A percentile compares a stretch with the other conserved stretches of the same genome.
Evolutionary conservation across 441 rosid genomes (phyloP).

Genomic region (Populus tomentosa): DNA sequence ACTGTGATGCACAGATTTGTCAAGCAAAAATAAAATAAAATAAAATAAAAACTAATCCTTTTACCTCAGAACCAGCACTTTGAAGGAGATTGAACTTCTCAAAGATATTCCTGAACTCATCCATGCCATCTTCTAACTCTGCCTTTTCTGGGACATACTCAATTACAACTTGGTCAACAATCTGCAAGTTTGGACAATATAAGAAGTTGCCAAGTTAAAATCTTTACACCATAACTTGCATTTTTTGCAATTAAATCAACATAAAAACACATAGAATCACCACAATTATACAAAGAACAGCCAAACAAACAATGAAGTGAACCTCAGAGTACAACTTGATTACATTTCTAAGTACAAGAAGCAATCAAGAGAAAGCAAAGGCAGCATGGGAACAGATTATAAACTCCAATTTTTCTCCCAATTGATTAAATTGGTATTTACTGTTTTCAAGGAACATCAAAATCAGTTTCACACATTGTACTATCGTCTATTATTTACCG

Average conservation of each 20-base stretch:
- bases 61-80: conserved; percentile 57
- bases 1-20: neutral
- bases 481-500: neutral
- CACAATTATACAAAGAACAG: neutral
- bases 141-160: conserved; percentile 92
- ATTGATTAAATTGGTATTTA: neutral
- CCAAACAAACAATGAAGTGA: neutral
- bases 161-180: conserved; percentile 55
- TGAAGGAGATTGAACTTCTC: conserved; percentile 75
- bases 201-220: neutral
- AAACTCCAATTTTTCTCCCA: neutral
- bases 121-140: conserved; percentile 70
- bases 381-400: neutral
- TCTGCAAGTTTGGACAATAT: conserved; percentile 26
- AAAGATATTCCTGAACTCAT: conserved; percentile 72
- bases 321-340: neutral
- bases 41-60: neutral
- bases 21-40: neutral
- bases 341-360: neutral
- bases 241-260: neutral
- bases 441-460: neutral
- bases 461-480: neutral
- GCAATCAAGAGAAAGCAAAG: neutral
- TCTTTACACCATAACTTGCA: neutral
- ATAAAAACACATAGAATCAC: neutral